Percentiles rank a stretch among this genome's conserved stretches.
These are phyloP conservation scores for Stropharia rugosoannulata DNA, from an alignment of 768 basidiomycete genomes.

Conservation along the genomic window DNA sequence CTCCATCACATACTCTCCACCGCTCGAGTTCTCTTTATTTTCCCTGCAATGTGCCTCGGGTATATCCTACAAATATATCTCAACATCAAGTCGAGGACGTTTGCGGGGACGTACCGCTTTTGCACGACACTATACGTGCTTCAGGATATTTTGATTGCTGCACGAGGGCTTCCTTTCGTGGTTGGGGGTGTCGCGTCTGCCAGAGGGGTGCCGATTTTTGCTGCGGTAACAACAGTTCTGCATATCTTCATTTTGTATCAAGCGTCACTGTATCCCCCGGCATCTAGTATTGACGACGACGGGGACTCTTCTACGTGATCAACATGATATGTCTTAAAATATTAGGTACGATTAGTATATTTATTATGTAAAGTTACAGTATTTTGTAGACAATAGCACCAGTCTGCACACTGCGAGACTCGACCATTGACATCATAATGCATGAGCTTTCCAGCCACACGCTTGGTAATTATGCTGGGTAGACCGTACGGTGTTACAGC, in stretches of 20 bases:
- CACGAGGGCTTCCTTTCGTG: neutral
- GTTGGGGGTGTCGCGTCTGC: neutral
- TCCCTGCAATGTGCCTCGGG: conserved; percentile 7
- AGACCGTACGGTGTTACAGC: too few species aligned
- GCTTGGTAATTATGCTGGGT: too few species aligned
- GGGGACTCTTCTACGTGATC: neutral
- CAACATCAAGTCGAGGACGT: conserved; percentile 10
- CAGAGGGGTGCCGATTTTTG: neutral
- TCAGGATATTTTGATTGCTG: neutral
- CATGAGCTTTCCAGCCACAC: too few species aligned
- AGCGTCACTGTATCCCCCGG: neutral
- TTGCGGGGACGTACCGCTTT: conserved; percentile 10
- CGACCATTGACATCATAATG: too few species aligned
- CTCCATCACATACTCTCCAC: too few species aligned
- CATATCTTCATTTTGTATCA: neutral
- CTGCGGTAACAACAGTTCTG: neutral
- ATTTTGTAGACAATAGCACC: too few species aligned
- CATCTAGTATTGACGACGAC: neutral
- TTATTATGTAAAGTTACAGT: too few species aligned
- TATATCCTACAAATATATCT: conserved; percentile 11
- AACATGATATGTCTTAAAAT: neutral
- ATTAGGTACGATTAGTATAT: too few species aligned
- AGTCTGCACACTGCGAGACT: too few species aligned
- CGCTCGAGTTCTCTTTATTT: neutral
- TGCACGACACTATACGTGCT: neutral